Evolutionary conservation across 2,329 filamentous ascomycete genomes (phyloP).

Genomic region (Colletotrichum camelliae): DNA sequence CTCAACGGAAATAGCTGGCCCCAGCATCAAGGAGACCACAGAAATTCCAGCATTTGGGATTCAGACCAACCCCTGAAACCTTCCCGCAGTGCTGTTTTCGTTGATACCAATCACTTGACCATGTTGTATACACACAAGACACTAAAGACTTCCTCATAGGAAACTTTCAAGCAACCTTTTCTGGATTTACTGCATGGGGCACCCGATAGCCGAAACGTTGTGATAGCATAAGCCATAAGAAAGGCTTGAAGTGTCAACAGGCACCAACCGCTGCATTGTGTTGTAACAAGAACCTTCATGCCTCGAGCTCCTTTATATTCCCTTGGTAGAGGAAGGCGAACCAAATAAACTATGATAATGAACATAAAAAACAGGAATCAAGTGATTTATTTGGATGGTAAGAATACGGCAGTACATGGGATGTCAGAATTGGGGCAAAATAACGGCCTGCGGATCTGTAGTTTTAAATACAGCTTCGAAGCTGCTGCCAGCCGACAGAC

Average conservation of each 20-base stretch:
- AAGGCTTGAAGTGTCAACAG: no score
- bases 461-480: no score
- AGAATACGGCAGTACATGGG: fast-evolving
- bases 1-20: no score
- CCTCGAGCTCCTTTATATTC: neutral
- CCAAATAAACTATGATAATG: no score
- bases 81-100: fast-evolving
- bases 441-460: fast-evolving
- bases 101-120: neutral
- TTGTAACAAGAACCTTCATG: fast-evolving
- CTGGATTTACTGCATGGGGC: neutral
- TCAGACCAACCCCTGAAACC: fast-evolving
- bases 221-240: fast-evolving
- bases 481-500: no score
- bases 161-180: fast-evolving
- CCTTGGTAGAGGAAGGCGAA: neutral
- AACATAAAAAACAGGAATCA: no score
- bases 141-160: neutral
- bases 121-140: neutral
- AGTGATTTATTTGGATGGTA: no score
- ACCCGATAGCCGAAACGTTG: fast-evolving
- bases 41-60: fast-evolving
- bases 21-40: neutral
- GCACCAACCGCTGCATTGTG: no score
- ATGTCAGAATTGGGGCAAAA: no score